A percentile compares a stretch with the other conserved stretches of the same genome.
Evolutionary conservation across 768 basidiomycete genomes (phyloP).

Genomic region (Neoboletus magnificus): DNA sequence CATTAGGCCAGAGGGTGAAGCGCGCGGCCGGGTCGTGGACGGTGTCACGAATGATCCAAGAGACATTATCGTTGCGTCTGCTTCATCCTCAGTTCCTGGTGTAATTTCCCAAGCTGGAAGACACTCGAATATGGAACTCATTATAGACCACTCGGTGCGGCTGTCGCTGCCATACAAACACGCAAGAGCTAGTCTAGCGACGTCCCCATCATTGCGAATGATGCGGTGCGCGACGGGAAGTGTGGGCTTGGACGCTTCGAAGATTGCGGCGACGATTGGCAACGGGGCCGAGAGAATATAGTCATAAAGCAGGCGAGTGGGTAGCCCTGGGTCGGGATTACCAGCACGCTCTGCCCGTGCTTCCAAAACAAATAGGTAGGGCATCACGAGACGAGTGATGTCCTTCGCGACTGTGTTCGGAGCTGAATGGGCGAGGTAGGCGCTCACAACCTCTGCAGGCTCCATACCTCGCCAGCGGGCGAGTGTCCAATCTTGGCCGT

Average conservation of each 20-base stretch:
- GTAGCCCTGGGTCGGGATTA: constrained; percentile 61
- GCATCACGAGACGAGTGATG: constrained; percentile 76
- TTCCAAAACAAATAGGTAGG: constrained; percentile 92
- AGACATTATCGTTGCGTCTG: constrained; percentile 76
- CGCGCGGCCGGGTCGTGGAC: constrained; percentile 53
- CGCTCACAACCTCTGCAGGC: constrained; percentile 60
- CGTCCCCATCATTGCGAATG: constrained; percentile 77
- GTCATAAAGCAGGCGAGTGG: constrained; percentile 63
- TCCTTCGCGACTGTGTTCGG: constrained; percentile 61
- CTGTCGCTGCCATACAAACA: constrained; percentile 81
- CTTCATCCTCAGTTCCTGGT: constrained; percentile 55
- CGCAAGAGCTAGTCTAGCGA: constrained; percentile 82
- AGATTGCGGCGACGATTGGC: constrained; percentile 66
- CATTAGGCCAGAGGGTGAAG: constrained; percentile 67
- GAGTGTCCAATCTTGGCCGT: constrained; percentile 71
- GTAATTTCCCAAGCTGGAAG: constrained; percentile 83
- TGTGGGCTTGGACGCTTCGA: constrained; percentile 91
- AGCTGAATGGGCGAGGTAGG: constrained; percentile 74
- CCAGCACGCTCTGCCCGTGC: constrained; percentile 81
- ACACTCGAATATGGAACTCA: constrained; percentile 95
- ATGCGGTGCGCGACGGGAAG: constrained; percentile 66
- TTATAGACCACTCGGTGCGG: constrained; percentile 70
- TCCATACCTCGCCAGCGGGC: constrained; percentile 67
- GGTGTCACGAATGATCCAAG: constrained; percentile 79
- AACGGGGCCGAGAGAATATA: constrained; percentile 70